phyloP scores from a whole-genome alignment of 768 basidiomycete species.

The Amanita phalloides region DNA sequence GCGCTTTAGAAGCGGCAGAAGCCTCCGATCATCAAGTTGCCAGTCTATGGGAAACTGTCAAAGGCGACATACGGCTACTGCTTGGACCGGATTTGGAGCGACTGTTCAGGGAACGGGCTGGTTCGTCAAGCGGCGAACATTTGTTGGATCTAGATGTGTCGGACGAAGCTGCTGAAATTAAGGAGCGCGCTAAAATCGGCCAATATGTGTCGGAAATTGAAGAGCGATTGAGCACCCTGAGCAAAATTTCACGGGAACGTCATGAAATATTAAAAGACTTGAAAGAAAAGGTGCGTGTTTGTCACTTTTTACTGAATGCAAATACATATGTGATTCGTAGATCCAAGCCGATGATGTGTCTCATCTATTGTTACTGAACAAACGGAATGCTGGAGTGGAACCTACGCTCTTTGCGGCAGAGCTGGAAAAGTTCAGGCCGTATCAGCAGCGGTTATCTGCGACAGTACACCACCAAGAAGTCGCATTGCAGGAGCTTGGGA shows the following conservation, averaged over 20 bases:
- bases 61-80: conserved; percentile 53
- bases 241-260: conserved; percentile 78
- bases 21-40: conserved; percentile 70
- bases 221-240: conserved; percentile 64
- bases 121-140: conserved; percentile 25
- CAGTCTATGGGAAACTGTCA: conserved; percentile 61
- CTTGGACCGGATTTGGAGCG: conserved; percentile 50
- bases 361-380: conserved; percentile 83
- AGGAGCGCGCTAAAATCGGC: conserved; percentile 58
- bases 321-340: conserved; percentile 25
- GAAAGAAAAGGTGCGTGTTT: conserved; percentile 74
- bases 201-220: conserved; percentile 66
- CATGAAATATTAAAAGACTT: conserved; percentile 84
- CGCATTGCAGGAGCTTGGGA: conserved; percentile 62
- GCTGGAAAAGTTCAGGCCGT: conserved; percentile 91
- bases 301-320: not conserved
- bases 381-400: conserved; percentile 75
- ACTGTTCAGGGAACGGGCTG: conserved; percentile 43
- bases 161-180: conserved; percentile 49
- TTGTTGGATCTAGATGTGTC: conserved; percentile 61
- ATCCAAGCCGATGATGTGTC: conserved; percentile 96
- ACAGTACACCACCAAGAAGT: conserved; percentile 72
- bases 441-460: conserved; percentile 70
- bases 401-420: conserved; percentile 86
- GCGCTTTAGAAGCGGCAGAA: conserved; percentile 65